A percentile compares a stretch with the other conserved stretches of the same genome.
These are phyloP conservation scores for Penicillium sp. DNA, from an alignment of 2,329 filamentous ascomycete species.

Conservation along the genomic window DNA sequence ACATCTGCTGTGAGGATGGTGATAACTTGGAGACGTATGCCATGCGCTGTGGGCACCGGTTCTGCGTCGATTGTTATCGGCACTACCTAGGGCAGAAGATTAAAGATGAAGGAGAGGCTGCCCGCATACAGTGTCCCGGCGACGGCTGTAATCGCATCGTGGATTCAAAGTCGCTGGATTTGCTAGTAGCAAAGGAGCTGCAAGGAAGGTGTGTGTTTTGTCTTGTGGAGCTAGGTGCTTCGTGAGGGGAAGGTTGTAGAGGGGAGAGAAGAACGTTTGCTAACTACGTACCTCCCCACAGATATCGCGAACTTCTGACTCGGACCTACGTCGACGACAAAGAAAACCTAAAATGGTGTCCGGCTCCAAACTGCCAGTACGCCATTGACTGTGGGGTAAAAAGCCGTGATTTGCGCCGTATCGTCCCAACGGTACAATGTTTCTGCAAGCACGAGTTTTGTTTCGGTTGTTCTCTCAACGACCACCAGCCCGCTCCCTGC, in stretches of 20 bases:
- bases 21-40: slow-evolving; percentile 77
- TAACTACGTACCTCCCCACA: slow-evolving; percentile 30
- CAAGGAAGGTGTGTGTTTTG: slow-evolving; percentile 51
- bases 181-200: slow-evolving; percentile 64
- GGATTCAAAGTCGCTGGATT: slow-evolving; percentile 80
- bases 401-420: slow-evolving; percentile 76
- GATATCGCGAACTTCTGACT: slow-evolving; percentile 84
- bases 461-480: slow-evolving; percentile 85
- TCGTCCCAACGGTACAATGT: slow-evolving; percentile 89
- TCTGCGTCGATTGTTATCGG: slow-evolving; percentile 87
- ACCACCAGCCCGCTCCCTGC: slow-evolving; percentile 93
- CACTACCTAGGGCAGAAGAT: slow-evolving; percentile 94
- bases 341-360: slow-evolving; percentile 94
- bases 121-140: slow-evolving; percentile 87
- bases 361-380: slow-evolving; percentile 93
- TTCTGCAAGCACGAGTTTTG: slow-evolving; percentile 85
- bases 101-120: slow-evolving; percentile 89
- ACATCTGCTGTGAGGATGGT: slow-evolving; percentile 93
- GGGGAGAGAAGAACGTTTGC: neutral
- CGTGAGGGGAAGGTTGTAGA: neutral
- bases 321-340: slow-evolving; percentile 97
- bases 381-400: slow-evolving; percentile 87
- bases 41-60: slow-evolving; percentile 92
- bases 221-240: neutral
- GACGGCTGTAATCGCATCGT: slow-evolving; percentile 86